Evolutionary conservation across 1,139 yeast genomes (phyloP), one percentile per base, ranked within the genome.

Genomic region (Trichomonascaceae sp.): DNA sequence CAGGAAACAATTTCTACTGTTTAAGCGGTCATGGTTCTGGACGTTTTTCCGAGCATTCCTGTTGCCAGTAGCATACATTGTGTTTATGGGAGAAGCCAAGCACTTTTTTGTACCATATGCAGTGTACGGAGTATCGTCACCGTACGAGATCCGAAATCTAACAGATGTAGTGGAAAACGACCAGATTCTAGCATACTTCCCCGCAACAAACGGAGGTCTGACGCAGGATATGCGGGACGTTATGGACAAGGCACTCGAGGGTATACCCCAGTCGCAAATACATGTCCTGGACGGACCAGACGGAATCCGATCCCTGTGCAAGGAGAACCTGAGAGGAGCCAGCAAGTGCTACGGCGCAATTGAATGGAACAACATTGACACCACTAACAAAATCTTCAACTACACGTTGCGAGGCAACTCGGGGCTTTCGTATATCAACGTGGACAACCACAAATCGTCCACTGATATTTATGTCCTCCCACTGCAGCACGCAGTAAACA

Each of bases 401-500:
- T 57, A 57, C 46, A 54, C 62, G 1, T 33, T 57, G 4, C 46
- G 62, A 30, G 53, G 57, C 11, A 57, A 57, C 39, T 43, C 56
- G 3, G 62, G 61, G 1, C 38, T 53, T 13, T 32, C 37, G 17
- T 32, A 33, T 22, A 42, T 57, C 30, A 42, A 51, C 31, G 50
- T 56, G 27, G 37, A 35, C 5, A 39, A 39, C 15, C 41, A 41
- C 15, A 11, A 20, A 20, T 37, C 45, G 8, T 52, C 57, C 5
- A 51, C 46, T n/a, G 62, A 57, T 29, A 41, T 42, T 5, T 45
- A 39, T 32, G 44, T 56, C 13, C 38, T 57, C 26, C 62, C 62
- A 3, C 35, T 58, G 11, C 62, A 57, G 33, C 54, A 57, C 54
- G 61, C 62, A 3, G 41, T 57, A n/a, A 62, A 57, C 35, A 43